phyloP scores from a whole-genome alignment of 345 rosid species.

The Eucalyptus pumila region DNA sequence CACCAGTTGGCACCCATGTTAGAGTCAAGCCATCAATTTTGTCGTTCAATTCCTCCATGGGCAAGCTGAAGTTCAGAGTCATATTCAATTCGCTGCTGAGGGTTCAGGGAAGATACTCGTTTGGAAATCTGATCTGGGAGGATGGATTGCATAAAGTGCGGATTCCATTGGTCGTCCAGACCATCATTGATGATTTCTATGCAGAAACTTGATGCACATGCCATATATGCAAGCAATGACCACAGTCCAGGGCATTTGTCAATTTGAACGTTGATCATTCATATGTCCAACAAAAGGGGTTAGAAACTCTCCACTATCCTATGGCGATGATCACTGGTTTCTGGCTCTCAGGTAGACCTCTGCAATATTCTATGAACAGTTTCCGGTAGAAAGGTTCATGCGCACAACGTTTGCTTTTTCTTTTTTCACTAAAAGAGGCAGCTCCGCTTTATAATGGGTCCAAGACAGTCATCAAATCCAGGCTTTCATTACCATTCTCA shows the following conservation, averaged over 20 bases:
- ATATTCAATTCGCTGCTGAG: constrained; percentile 11
- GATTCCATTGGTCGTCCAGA: constrained; percentile 28
- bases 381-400: not conserved
- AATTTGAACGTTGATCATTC: not conserved
- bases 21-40: constrained; percentile 39
- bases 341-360: not conserved
- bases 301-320: not conserved
- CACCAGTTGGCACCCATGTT: constrained; percentile 37
- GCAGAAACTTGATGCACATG: constrained; percentile 10
- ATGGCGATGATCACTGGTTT: not conserved
- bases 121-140: constrained; percentile 39
- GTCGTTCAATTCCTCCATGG: constrained; percentile 28
- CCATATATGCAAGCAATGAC: not conserved
- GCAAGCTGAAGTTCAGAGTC: constrained; percentile 29
- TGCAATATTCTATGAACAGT: not conserved
- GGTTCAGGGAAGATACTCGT: constrained; percentile 46
- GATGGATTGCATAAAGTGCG: constrained; percentile 33
- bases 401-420: not conserved
- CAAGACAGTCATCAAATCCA: not conserved
- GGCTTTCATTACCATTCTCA: not conserved
- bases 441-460: not conserved
- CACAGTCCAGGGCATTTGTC: not conserved
- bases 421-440: not conserved
- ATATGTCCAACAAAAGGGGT: not conserved
- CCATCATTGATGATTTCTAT: constrained; percentile 8